Conservation (phyloP, 495 filamentous ascomycete genomes). For the Penicillium paradoxum region DNA sequence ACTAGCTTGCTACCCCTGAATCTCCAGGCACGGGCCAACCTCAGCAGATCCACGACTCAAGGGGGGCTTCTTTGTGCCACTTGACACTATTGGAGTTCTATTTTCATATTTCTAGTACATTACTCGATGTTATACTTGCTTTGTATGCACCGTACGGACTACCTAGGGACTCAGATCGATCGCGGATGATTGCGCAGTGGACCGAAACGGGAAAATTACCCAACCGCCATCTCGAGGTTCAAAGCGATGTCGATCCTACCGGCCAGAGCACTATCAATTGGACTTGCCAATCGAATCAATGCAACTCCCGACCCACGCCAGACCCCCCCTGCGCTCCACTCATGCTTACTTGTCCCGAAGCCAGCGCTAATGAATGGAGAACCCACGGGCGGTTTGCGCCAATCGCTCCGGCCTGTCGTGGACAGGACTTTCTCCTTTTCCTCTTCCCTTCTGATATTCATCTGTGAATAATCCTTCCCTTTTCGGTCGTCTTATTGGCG, state of each 20-base stretch:
- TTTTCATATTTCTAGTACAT: constrained; percentile 1
- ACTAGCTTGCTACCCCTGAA: constrained; percentile 17
- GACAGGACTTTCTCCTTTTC: constrained; percentile 16
- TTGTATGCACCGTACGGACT: neutral
- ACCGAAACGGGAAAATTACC: no score
- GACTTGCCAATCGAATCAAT: constrained; percentile 18
- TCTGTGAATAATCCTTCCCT: constrained; percentile 20
- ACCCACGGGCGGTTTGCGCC: constrained; percentile 23
- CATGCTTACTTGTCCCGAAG: constrained; percentile 15
- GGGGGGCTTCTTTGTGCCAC: constrained; percentile 11
- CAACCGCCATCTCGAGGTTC: neutral
- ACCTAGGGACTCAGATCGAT: no score
- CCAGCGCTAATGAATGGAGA: constrained; percentile 16
- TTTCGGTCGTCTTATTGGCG: constrained; percentile 19
- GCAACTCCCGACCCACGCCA: constrained; percentile 10
- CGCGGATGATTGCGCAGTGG: no score
- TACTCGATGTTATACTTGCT: neutral
- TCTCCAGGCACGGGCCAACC: constrained; percentile 9
- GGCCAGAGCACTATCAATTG: constrained; percentile 20
- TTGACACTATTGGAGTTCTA: constrained; percentile 24
- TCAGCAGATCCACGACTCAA: constrained; percentile 24
- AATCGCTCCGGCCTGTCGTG: constrained; percentile 14
- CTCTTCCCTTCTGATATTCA: constrained; percentile 6
- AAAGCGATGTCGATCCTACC: constrained; percentile 19
- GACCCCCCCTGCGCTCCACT: constrained; percentile 10